Evolutionary conservation across 2,329 filamentous ascomycete genomes (phyloP).

Genomic region (Aspergillus hortae): DNA sequence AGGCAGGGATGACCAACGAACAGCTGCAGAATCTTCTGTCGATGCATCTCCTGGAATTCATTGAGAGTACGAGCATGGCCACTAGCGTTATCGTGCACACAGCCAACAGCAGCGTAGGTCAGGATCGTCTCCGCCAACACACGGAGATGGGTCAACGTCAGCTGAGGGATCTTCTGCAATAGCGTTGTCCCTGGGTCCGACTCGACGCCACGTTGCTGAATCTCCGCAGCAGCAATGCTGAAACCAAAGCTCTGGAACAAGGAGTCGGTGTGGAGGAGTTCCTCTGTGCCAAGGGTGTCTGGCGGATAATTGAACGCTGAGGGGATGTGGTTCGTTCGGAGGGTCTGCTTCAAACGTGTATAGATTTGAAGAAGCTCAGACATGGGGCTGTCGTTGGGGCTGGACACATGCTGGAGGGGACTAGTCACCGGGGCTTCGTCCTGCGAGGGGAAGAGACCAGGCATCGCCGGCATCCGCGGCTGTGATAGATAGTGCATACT

Average conservation of each 20-base stretch:
- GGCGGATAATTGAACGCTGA: conserved; percentile 45
- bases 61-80: conserved; percentile 54
- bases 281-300: conserved; percentile 40
- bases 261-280: conserved; percentile 46
- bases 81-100: conserved; percentile 58
- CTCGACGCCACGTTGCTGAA: conserved; percentile 82
- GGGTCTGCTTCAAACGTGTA: conserved; percentile 53
- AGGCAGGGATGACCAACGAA: conserved; percentile 58
- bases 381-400: conserved; percentile 31
- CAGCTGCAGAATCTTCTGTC: conserved; percentile 70
- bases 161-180: conserved; percentile 77
- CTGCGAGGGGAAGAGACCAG: conserved; percentile 35
- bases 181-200: conserved; percentile 70
- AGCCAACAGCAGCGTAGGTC: conserved; percentile 77
- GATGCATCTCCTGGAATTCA: conserved; percentile 66
- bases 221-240: conserved; percentile 84
- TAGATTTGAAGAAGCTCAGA: conserved; percentile 54
- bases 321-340: conserved; percentile 49
- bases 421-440: conserved; percentile 30
- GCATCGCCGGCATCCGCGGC: conserved; percentile 31
- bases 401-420: conserved; percentile 29
- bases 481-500: conserved; percentile 26
- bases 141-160: conserved; percentile 79
- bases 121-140: conserved; percentile 84
- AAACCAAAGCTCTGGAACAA: conserved; percentile 61